Evolutionary conservation across 2,329 filamentous ascomycete genomes (phyloP).

Genomic region (Albophoma yamanashiensis): DNA sequence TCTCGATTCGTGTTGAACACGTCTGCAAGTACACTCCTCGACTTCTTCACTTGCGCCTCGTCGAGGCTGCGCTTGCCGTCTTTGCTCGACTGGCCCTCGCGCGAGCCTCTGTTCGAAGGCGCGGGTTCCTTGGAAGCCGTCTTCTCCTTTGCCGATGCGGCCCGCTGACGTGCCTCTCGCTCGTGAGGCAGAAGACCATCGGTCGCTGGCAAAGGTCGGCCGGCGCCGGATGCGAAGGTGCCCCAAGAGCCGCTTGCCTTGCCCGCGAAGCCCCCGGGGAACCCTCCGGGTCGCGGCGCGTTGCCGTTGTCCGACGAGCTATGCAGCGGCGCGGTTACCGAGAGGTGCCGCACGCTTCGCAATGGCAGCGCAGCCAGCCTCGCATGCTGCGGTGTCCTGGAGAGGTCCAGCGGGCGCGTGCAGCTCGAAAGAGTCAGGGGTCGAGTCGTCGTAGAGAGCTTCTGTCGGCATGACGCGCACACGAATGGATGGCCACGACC

Average conservation of each 20-base stretch:
- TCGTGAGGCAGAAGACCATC: conserved; percentile 27
- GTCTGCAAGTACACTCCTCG: conserved; percentile 19
- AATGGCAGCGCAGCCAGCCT: conserved; percentile 1
- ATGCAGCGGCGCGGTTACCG: conserved; percentile 13
- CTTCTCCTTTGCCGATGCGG: conserved; percentile 3
- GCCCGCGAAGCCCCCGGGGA: conserved; percentile 13
- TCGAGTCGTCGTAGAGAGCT: conserved; percentile 11
- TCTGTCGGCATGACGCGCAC: conserved; percentile 27
- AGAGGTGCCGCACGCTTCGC: conserved; percentile 12
- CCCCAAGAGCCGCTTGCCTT: conserved; percentile 9
- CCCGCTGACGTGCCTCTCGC: conserved; percentile 20
- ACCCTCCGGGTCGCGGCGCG: conserved; percentile 9
- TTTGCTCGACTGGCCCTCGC: background rate
- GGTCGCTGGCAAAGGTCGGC: background rate
- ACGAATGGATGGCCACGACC: conserved; percentile 27
- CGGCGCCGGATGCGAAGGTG: conserved; percentile 7
- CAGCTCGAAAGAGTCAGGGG: background rate
- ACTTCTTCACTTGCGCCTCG: conserved; percentile 8
- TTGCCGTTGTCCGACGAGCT: conserved; percentile 9
- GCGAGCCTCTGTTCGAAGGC: background rate
- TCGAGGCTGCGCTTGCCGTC: background rate
- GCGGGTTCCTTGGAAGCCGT: background rate
- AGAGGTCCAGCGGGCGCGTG: background rate
- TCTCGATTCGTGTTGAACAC: conserved; percentile 19
- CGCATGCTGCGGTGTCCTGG: background rate